Base-by-base conservation (phyloP, 371 early-diverging fungal species). In the Cokeromyces recurvatus region DNA sequence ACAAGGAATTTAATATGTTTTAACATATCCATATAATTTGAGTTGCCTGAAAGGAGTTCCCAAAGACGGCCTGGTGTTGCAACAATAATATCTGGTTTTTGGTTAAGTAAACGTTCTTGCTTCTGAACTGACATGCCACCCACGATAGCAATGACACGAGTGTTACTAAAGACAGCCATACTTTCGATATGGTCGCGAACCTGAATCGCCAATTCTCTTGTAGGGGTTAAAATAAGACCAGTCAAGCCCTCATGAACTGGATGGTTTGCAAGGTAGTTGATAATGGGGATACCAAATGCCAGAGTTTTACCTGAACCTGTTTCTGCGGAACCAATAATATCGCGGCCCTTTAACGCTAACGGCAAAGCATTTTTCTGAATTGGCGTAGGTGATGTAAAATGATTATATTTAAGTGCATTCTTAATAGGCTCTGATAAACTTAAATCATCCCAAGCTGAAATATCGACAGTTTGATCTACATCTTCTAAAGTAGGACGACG, bases 51-150 rank as follows among this genome's bases (percentile, higher is more conserved):
- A 43, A 92, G 79, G 15, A 99, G 59, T 52, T 98, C 95, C 90
- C 90, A 91, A 38, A 98, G 74, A 56, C 99, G 90, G 27, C 99
- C 99, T 0, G 99, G 99, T 3, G 99, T 99, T 9, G 95, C 99
- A 9, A 99, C 87, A 48, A 99, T 75, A 25, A 99, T 83, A 55
- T 95, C 85, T 0, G 92, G 90, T 12, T 70, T 64, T 9, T 71
- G 64, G 16, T 71, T 74, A 16, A 95, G 34, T 25, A 87, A 51
- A 11, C 98, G 78, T 19, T 83, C 75, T 65, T 97, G 97, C 62
- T 97, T 96, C 40, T 92, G 86, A 25, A 80, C 62, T 19, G 94
- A 86, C 87, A 96, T 92, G 27, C 98, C 98, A 57, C 98, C 98
- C 0, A 96, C 94, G 43, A 95, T 76, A 8, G 87, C 59, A 25